Percentiles rank a stretch among this genome's conserved stretches.
Conservation (phyloP, 78 protist species). For the Chrysochromulina tobinii region DNA sequence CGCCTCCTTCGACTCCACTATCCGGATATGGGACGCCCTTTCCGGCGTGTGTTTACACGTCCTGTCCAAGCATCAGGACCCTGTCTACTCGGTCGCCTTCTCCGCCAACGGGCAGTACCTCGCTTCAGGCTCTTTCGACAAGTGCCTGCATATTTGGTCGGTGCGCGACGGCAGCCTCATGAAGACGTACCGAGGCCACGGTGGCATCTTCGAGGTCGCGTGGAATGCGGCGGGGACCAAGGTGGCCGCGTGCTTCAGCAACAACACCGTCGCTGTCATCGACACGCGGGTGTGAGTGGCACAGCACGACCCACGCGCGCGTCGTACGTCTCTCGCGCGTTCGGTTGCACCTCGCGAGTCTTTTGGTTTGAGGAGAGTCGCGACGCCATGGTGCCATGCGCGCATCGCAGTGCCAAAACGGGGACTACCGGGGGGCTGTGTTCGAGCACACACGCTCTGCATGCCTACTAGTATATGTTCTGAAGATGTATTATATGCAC, state of each 20-base stretch:
- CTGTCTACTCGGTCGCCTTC: constrained; percentile 84
- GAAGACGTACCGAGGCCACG: constrained; percentile 56
- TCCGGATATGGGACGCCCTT: constrained; percentile 75
- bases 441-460: no score
- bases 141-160: constrained; percentile 75
- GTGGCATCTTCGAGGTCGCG: constrained; percentile 87
- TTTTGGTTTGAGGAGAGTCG: no score
- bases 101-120: constrained; percentile 78
- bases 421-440: no score
- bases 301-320: no score
- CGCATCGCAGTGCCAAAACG: no score
- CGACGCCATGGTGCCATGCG: no score
- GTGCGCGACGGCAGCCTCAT: constrained; percentile 72
- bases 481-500: no score
- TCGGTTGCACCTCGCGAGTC: no score
- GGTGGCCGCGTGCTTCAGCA: background rate
- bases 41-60: constrained; percentile 46
- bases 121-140: constrained; percentile 83
- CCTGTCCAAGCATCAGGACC: constrained; percentile 61
- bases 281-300: background rate
- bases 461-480: no score
- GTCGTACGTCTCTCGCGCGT: no score
- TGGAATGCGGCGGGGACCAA: constrained; percentile 70
- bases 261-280: background rate
- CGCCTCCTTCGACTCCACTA: constrained; percentile 78